Percentiles rank a stretch among this genome's conserved stretches.
These are phyloP conservation scores for Erysimum cheiranthoides DNA, from an alignment of 345 rosid species.

Conservation along the genomic window DNA sequence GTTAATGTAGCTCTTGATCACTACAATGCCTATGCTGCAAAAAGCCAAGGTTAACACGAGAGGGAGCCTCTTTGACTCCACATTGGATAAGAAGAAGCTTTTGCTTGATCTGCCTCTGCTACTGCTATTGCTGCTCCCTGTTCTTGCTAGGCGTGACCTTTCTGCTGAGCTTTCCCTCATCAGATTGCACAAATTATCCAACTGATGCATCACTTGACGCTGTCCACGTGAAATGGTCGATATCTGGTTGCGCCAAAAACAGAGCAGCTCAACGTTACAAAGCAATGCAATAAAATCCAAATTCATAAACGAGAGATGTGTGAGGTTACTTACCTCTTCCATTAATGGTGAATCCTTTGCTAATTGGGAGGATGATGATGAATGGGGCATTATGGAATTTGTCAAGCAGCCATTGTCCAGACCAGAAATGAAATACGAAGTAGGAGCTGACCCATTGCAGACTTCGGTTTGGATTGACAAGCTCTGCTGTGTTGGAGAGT, in stretches of 20 bases:
- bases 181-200: constrained; percentile 71
- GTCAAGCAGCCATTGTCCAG: constrained; percentile 79
- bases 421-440: constrained; percentile 80
- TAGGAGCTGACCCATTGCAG: constrained; percentile 84
- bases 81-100: constrained; percentile 37
- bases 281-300: constrained; percentile 13
- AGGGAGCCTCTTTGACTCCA: constrained; percentile 55
- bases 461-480: constrained; percentile 66
- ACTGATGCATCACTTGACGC: constrained; percentile 75
- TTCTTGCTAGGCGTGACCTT: constrained; percentile 50
- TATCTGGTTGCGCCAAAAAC: constrained; percentile 53
- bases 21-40: constrained; percentile 68
- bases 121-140: constrained; percentile 36
- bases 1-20: constrained; percentile 57
- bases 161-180: constrained; percentile 57
- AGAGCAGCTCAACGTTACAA: constrained; percentile 29
- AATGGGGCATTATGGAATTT: constrained; percentile 70
- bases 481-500: constrained; percentile 69
- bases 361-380: constrained; percentile 78
- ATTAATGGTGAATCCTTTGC: constrained; percentile 74
- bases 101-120: constrained; percentile 42
- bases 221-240: constrained; percentile 68
- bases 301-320: constrained; percentile 15
- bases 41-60: constrained; percentile 62
- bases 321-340: constrained; percentile 71